Evolutionary conservation across 441 rosid species (phyloP).

Genomic region (Raphanus hybrid): DNA sequence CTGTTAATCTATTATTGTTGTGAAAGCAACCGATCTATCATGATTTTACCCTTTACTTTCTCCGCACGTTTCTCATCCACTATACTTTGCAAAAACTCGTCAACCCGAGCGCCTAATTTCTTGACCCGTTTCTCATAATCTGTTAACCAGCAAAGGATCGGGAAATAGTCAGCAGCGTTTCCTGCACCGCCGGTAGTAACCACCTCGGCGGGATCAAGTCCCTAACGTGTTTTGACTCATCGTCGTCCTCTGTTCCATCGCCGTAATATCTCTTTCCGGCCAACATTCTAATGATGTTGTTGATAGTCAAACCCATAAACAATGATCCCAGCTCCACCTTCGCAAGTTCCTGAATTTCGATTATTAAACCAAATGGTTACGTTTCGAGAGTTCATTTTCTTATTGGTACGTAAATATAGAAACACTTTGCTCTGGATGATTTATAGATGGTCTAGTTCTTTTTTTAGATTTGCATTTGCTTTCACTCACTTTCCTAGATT

Average conservation of each 20-base stretch:
- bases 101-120: conserved; percentile 24
- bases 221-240: conserved; percentile 25
- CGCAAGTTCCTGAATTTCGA: conserved; percentile 16
- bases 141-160: conserved; percentile 44
- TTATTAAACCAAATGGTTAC: background rate
- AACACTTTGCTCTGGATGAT: background rate
- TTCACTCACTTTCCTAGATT: too few relatives aligned
- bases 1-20: background rate
- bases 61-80: conserved; percentile 48
- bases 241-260: conserved; percentile 23
- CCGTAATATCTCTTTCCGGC: conserved; percentile 41
- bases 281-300: conserved; percentile 40
- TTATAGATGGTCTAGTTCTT: background rate
- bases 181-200: conserved; percentile 28
- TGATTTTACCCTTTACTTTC: conserved; percentile 34
- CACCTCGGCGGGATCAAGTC: conserved; percentile 22
- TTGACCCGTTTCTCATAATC: conserved; percentile 36
- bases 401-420: background rate
- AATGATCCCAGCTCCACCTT: conserved; percentile 22
- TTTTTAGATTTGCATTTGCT: background rate
- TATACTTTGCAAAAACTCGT: conserved; percentile 51
- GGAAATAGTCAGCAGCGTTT: conserved; percentile 49
- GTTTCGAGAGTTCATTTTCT: background rate
- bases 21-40: conserved; percentile 58
- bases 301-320: conserved; percentile 28